Base-by-base conservation (phyloP, 129 eudicot species). In the Arctium lappa region DNA sequence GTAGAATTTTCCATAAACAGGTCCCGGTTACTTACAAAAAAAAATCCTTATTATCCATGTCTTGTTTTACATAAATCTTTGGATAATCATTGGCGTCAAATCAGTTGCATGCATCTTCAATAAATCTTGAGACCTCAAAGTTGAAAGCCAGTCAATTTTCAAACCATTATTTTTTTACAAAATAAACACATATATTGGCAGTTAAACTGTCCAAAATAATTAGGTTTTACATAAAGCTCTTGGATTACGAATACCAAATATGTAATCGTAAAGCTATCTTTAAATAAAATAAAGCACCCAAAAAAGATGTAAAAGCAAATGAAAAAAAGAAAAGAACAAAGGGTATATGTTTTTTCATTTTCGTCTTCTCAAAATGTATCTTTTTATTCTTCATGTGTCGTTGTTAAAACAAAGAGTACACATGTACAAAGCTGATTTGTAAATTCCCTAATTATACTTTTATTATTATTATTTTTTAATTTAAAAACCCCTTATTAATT, bases 361-460 rank as follows among this genome's bases (percentile, higher is more conserved):
- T 84, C 79, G 22, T 84, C 39, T 46, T 72, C 12, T 84, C 11
- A 10, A 80, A 84, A 84, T 72, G 73, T 72, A 27, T 56, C 79
- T 84, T 60, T 22, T 72, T 78, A 84, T 78, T 56, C 82, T n/a
- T 50, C 81, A 71, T 83, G 82, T 78, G 79, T 77, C 78, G 78
- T 83, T 78, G 56, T 83, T 68, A 76, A 68, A 83, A 65, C 48
- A 74, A 72, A 84, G 56, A 5, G 78, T 83, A 36, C 66, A 70
- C 63, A 0, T 70, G 38, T 30, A 71, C 30, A 78, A 77, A 77
- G 86, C 73, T 56, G 74, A 60, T 78, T 60, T 30, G 60, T 72
- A 75, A 30, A 38, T 72, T 72, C 86, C 77, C 34, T 39, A 78
- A 66, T 34, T 63, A 78, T 34, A 8, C 27, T 37, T 12, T 18